Percentiles rank a stretch among this genome's conserved stretches.
Evolutionary conservation across 257 asterid genomes (phyloP).

Genomic region (Ocimum tenuiflorum): DNA sequence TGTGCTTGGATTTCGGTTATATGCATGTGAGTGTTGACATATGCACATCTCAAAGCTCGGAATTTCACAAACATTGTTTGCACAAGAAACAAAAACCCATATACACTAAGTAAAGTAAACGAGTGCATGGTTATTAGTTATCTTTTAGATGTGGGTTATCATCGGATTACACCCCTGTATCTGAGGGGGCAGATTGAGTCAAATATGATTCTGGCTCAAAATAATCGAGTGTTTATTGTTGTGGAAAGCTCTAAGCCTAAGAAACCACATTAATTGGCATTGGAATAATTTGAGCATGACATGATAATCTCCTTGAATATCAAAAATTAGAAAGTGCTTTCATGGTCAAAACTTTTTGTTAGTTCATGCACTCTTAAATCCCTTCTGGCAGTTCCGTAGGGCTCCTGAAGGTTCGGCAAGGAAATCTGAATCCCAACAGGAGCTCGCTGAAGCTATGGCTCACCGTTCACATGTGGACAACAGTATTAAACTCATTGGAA

Average conservation of each 20-base stretch:
- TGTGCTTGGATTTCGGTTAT: too few species aligned
- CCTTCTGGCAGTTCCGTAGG: constrained; percentile 38
- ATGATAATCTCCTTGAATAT: neutral
- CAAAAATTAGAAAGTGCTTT: neutral
- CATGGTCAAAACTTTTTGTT: neutral
- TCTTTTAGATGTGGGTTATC: too few species aligned
- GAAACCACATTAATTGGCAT: neutral
- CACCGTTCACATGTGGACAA: constrained; percentile 77
- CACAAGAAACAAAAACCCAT: too few species aligned
- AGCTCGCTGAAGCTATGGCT: constrained; percentile 69
- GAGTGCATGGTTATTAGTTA: too few species aligned
- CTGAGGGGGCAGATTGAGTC: too few species aligned
- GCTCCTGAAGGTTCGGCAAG: constrained; percentile 77
- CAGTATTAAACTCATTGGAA: constrained; percentile 61
- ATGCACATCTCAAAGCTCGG: too few species aligned
- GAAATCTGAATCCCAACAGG: constrained; percentile 74
- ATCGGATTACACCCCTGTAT: too few species aligned
- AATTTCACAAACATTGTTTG: too few species aligned
- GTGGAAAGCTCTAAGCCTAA: neutral
- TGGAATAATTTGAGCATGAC: neutral
- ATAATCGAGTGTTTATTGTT: neutral
- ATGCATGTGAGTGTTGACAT: too few species aligned
- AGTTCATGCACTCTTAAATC: neutral
- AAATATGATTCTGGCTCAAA: neutral
- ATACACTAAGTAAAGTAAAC: too few species aligned